Evolutionary conservation across 139 green algal species (phyloP).

Genomic region (Chlamydomonas sp.): DNA sequence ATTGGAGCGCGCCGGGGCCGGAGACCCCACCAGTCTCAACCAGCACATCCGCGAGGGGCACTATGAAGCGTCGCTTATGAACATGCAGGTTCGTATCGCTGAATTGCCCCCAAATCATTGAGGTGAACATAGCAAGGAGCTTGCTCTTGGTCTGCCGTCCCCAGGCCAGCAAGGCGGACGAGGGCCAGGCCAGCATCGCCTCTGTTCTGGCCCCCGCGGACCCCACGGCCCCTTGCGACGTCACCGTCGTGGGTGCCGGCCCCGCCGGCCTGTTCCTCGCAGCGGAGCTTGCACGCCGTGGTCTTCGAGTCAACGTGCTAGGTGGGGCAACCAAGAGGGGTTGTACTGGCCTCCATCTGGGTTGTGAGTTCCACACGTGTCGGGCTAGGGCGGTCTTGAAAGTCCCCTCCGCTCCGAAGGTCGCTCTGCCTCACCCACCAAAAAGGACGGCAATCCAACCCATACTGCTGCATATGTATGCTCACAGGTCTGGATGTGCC

Average conservation of each 20-base stretch:
- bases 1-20: neutral
- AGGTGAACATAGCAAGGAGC: neutral
- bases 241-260: slow-evolving; percentile 87
- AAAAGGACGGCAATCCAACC: neutral
- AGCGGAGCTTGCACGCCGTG: slow-evolving; percentile 80
- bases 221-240: slow-evolving; percentile 56
- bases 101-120: neutral
- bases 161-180: slow-evolving; percentile 78
- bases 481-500: slow-evolving; percentile 75
- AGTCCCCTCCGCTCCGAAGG: no score
- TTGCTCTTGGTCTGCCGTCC: neutral
- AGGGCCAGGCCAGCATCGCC: slow-evolving; percentile 66
- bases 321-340: slow-evolving; percentile 36
- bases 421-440: neutral
- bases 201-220: slow-evolving; percentile 48
- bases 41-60: slow-evolving; percentile 68
- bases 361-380: no score
- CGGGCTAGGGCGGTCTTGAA: no score
- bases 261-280: slow-evolving; percentile 92
- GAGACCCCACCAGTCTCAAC: slow-evolving; percentile 44
- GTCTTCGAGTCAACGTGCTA: slow-evolving; percentile 80
- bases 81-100: slow-evolving; percentile 55
- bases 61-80: slow-evolving; percentile 72
- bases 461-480: neutral
- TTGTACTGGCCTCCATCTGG: no score